Base-by-base conservation (phyloP, 345 rosid genomes). In the Eucalyptus erythrocorys region DNA sequence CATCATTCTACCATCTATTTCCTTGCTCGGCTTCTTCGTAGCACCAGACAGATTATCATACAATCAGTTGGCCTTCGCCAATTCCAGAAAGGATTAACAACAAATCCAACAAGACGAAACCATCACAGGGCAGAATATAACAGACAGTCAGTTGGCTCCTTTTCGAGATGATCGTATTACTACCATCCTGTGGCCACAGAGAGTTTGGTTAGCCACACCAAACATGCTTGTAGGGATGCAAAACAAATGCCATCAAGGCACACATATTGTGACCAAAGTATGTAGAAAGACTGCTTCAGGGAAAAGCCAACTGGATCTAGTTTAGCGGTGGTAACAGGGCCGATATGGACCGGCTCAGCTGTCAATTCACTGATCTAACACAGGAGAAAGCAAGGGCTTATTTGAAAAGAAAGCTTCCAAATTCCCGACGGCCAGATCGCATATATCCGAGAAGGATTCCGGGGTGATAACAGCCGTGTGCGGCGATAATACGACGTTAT, bases 321-420 rank as follows among this genome's bases (percentile, higher is more conserved):
- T 68, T 68, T 17, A 68, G 43, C 37, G 5, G 80, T 17, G 7
- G 13, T 17, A 9, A 34, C 43, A 34, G 80, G 21, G 80, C 26
- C 80, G 2, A 68, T 32, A 68, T 27, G 11, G 68, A 59, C 24
- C 1, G 6, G 80, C 1, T 9, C 42, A 68, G 43, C 27, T 19
- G 82, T 76, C 26, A 19, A 24, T 5, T 76, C 81, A 71, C 57
- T 59, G n/a, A 10, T 45, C 51, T 2, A 37, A 30, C 16, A 17
- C 53, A 22, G 71, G 90, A 27, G 92, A 89, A 6, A 93, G 42
- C 55, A 93, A 85, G 6, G 95, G 92, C 55, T 86, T 85, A 50
- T 90, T 87, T 4, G 94, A 71, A 91, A 93, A 95, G 90, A 95
- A 95, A 13, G 96, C 97, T 89, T 91, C 93, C 55, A 95, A 89